These are phyloP conservation scores for Paecilomyces niveus DNA, from an alignment of 2,329 filamentous ascomycete genomes.

Conservation along the genomic window DNA sequence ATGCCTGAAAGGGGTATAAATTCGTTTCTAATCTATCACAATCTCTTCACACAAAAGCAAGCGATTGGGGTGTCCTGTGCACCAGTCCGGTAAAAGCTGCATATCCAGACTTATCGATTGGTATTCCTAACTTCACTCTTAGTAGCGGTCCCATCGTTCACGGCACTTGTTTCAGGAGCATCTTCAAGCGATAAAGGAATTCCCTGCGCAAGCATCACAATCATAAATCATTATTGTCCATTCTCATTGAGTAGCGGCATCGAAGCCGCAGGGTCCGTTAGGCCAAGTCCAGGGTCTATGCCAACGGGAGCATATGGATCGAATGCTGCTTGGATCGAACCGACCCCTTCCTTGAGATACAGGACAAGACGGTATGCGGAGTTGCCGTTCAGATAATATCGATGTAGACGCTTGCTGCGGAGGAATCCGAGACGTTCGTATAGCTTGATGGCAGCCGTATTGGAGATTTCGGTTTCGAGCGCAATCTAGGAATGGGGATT, in stretches of 20 bases:
- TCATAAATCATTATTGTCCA: conserved; percentile 3
- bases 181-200: not conserved
- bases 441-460: conserved; percentile 78
- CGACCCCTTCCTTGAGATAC: conserved; percentile 60
- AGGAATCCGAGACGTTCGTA: conserved; percentile 92
- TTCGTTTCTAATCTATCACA: not conserved
- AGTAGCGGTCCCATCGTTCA: too few species aligned
- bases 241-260: conserved; percentile 9
- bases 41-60: not conserved
- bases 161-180: not conserved
- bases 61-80: not conserved
- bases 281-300: conserved; percentile 1
- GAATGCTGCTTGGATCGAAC: conserved; percentile 32
- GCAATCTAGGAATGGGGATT: conserved; percentile 52
- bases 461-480: conserved; percentile 91
- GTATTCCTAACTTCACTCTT: not conserved
- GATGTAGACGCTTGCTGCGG: conserved; percentile 82
- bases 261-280: not conserved
- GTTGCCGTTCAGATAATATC: conserved; percentile 95
- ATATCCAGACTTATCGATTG: not conserved
- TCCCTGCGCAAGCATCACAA: not conserved
- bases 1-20: not conserved
- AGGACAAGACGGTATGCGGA: conserved; percentile 86
- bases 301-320: conserved; percentile 22
- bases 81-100: not conserved